Evolutionary conservation across 148 eudicot species (phyloP).

Genomic region (Hydrangea macrophylla): DNA sequence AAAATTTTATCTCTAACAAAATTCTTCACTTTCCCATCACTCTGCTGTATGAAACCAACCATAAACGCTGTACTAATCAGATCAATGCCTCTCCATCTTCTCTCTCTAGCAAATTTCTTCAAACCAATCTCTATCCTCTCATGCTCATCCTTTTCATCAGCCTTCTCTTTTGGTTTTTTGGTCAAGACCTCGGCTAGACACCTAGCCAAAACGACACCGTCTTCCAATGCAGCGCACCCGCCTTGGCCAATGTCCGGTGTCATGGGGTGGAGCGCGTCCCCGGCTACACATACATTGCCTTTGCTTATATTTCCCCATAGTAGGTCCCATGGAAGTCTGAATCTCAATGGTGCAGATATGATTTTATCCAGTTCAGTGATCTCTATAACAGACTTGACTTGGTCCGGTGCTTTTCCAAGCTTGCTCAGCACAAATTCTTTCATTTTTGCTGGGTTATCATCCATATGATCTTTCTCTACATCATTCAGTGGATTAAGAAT

Average conservation of each 20-base stretch:
- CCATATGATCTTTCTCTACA: conserved; percentile 31
- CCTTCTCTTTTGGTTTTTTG: conserved; percentile 1
- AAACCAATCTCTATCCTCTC: conserved; percentile 33
- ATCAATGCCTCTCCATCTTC: conserved; percentile 52
- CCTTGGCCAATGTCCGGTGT: conserved; percentile 75
- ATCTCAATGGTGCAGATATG: conserved; percentile 32
- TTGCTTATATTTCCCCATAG: conserved; percentile 45
- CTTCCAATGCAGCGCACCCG: conserved; percentile 55
- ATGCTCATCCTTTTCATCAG: conserved; percentile 15
- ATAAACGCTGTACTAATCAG: conserved; percentile 38
- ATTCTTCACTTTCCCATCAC: conserved; percentile 29
- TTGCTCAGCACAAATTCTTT: conserved; percentile 53
- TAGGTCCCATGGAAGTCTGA: conserved; percentile 46
- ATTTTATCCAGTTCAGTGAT: conserved; percentile 31
- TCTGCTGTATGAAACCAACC: conserved; percentile 39
- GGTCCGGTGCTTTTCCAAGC: conserved; percentile 43
- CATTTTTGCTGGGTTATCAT: conserved; percentile 39
- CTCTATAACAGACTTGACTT: conserved; percentile 28
- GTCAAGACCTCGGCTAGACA: conserved; percentile 35
- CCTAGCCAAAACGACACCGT: conserved; percentile 43
- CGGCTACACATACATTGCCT: conserved; percentile 53
- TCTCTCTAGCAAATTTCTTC: conserved; percentile 31
- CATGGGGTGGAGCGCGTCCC: conserved; percentile 67
- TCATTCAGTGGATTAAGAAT: not conserved
- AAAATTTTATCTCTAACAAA: conserved; percentile 43